Evolutionary conservation across 805 yeast genomes (phyloP), one percentile per base, ranked within the genome.

Genomic region (Wickerhamomyces canadensis): DNA sequence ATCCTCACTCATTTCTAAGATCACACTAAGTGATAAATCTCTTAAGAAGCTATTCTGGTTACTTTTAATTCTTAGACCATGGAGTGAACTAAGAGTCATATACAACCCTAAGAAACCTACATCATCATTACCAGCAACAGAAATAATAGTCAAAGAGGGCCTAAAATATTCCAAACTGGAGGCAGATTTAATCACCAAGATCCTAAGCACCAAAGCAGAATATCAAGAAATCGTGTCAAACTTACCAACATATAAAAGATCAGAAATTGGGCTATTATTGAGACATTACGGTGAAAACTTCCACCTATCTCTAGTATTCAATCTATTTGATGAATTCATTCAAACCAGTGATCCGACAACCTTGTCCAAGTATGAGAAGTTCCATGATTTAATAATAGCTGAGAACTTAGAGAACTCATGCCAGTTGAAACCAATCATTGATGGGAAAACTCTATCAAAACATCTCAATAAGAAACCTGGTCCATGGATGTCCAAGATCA

Each of bases 401-500:
- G 48, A 49, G 22, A 21, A 38, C 0, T 21, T 52, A 17, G 41
- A 45, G 8, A 42, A 43, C 2, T 78, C 72, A 0, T 68, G 75
- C 51, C 54, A 50, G 0, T 42, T 82, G 39, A 83, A 76, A 51
- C 84, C 91, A 2, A 45, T 85, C 6, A 58, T 89, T 11, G 87
- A 85, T 57, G 95, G 98, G 13, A 86, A 84, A 48, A 72, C 74
- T 31, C 58, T 91, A 31, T 62, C 72, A 35, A 60, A 64, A 30
- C 58, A 65, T 16, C 58, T 84, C 21, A 61, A 68, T 17, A 64
- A 66, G 38, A 83, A 81, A 52, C 85, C 91, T 0, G 98, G 98
- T 0, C 88, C 89, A 6, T 88, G 97, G 96, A 68, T 91, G 72
- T 67, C 75, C 8, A 60, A 59, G 8, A 60, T 79, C 8, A 70